phyloP scores from a whole-genome alignment of 306 rosid species.

The Acacia acuminata region DNA sequence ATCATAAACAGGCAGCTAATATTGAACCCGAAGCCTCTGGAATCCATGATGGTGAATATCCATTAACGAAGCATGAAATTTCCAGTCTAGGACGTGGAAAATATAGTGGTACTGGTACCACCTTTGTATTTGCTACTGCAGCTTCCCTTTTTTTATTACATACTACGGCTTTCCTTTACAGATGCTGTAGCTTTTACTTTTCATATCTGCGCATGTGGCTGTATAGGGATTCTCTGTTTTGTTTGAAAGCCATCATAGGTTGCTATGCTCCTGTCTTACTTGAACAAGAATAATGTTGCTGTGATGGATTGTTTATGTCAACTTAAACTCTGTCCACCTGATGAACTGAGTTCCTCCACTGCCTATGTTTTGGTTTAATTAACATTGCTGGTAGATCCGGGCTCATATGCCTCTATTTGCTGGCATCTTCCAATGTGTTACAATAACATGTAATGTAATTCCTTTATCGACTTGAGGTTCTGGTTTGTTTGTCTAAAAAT shows the following conservation, averaged over 20 bases:
- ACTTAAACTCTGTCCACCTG: background rate
- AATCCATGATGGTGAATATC: slow-evolving; percentile 72
- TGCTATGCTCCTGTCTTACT: slow-evolving; percentile 26
- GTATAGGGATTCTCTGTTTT: background rate
- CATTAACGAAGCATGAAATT: slow-evolving; percentile 75
- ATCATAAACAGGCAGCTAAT: slow-evolving; percentile 79
- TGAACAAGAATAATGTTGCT: slow-evolving; percentile 24
- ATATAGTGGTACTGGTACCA: slow-evolving; percentile 85
- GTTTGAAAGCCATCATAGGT: slow-evolving; percentile 21
- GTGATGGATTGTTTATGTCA: background rate
- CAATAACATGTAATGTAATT: background rate
- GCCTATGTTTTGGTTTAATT: background rate
- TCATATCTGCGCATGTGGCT: slow-evolving; percentile 13
- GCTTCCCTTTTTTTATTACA: background rate
- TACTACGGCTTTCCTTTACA: slow-evolving; percentile 15
- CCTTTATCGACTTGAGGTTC: background rate
- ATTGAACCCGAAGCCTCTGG: slow-evolving; percentile 82
- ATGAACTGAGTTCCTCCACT: background rate
- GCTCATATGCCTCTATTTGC: background rate
- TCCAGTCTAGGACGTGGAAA: slow-evolving; percentile 81
- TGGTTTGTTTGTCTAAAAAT: background rate
- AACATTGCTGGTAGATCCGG: background rate
- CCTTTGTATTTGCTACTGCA: slow-evolving; percentile 25
- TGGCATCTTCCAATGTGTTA: background rate
- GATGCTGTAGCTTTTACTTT: slow-evolving; percentile 4